phyloP scores from a whole-genome alignment of 306 rosid genomes.

The Medicago ruthenica region DNA sequence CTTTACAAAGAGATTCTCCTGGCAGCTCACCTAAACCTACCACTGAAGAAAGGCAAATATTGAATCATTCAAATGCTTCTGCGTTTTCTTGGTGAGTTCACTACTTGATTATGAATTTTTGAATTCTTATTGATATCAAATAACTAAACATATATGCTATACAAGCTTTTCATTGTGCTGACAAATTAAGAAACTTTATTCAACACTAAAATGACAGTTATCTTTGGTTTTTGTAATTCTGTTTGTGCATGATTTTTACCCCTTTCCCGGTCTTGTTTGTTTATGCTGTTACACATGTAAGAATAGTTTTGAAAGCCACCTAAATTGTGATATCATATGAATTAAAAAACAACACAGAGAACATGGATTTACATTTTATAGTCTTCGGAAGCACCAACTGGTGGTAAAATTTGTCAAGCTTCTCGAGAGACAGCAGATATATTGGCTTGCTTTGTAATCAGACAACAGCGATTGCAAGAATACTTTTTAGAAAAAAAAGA shows the following conservation, averaged over 20 bases:
- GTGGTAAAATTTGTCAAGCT: constrained; percentile 35
- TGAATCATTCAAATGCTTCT: constrained; percentile 76
- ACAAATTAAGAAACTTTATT: constrained; percentile 25
- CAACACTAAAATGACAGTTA: background rate
- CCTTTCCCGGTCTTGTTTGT: constrained; percentile 2
- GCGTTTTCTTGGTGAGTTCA: constrained; percentile 78
- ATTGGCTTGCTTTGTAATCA: constrained; percentile 12
- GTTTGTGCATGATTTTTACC: background rate
- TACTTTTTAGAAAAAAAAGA: no score
- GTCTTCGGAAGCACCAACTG: constrained; percentile 10
- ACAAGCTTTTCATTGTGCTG: constrained; percentile 3
- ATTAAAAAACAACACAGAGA: constrained; percentile 20
- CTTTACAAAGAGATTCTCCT: constrained; percentile 52
- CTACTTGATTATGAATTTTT: constrained; percentile 8
- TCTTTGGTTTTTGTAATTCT: constrained; percentile 4
- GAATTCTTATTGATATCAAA: constrained; percentile 18
- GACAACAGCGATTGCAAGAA: background rate
- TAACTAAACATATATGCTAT: constrained; percentile 18
- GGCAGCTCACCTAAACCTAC: constrained; percentile 47
- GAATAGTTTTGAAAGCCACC: constrained; percentile 13
- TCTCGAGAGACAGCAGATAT: constrained; percentile 12
- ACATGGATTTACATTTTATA: background rate
- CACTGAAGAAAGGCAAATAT: constrained; percentile 50
- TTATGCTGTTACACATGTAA: constrained; percentile 7
- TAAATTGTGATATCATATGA: constrained; percentile 11